phyloP scores from a whole-genome alignment of 352 stramenopile genomes.

The Paralagenidium karlingii region DNA sequence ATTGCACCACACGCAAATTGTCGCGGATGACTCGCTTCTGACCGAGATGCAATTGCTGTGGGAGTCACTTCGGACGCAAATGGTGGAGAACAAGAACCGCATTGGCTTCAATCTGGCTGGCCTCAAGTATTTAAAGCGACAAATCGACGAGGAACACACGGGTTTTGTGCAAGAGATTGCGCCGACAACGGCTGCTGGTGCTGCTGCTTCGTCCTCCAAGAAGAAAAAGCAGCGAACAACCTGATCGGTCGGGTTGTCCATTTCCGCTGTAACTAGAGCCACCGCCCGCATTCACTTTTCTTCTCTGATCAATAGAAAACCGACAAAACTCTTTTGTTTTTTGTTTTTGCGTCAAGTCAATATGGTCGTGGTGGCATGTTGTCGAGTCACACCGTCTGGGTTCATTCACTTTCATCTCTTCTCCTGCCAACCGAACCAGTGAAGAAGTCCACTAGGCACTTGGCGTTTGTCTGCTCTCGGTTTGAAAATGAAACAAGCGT shows the following conservation, averaged over 20 bases:
- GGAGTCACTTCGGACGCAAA: constrained; percentile 53
- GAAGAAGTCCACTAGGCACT: no score
- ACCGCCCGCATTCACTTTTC: no score
- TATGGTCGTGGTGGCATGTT: no score
- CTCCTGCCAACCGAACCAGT: no score
- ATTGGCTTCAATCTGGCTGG: constrained; percentile 82
- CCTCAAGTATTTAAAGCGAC: constrained; percentile 81
- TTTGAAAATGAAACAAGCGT: no score
- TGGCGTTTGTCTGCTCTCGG: no score
- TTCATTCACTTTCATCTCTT: no score
- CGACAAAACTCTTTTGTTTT: no score
- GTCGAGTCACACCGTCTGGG: no score
- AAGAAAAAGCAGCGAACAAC: constrained; percentile 4
- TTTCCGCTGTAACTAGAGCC: no score
- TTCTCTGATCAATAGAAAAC: no score
- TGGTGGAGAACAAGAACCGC: constrained; percentile 70
- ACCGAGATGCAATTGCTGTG: constrained; percentile 72
- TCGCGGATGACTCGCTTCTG: constrained; percentile 44
- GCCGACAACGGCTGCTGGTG: background rate
- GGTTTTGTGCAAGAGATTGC: constrained; percentile 70
- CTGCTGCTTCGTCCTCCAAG: constrained; percentile 1
- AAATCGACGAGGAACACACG: constrained; percentile 63
- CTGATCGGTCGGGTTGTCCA: background rate
- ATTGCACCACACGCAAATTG: constrained; percentile 70
- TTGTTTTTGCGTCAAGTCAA: no score